Evolutionary conservation across 225 moss, liverwort and hornwort genomes (phyloP), one percentile per base, ranked within the genome.

Genomic region (Ulota crispa): DNA sequence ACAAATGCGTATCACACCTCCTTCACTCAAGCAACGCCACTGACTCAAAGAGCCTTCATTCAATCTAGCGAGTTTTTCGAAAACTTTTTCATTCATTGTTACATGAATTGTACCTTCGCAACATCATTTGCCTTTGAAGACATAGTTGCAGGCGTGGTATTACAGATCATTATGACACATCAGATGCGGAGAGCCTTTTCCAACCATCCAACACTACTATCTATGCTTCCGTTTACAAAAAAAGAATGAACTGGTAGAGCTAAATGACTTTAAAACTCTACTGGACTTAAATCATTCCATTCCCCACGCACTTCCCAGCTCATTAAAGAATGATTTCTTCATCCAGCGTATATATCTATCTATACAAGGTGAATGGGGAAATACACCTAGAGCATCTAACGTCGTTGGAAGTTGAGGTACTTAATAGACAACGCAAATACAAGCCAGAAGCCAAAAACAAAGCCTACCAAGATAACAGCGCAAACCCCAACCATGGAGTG

Each of bases 391-490:
- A 59, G 14, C 66, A 56, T 61, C 77, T 91, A 96, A 69, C 96
- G 93, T 64, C 85, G 89, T 78, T 97, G 95, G 83, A 97, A 97
- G 78, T 97, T 97, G 71, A 97, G 80, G 86, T 82, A 94, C 81
- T 95, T 97, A 20, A 97, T 94, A 64, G 93, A 90, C 45, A 92
- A 86, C 34, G 97, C 95, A 80, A 97, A 97, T 34, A 97, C 91
- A 11, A 91, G 79, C 83, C 91, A 95, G 76, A 97, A 97, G 73
- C 57, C 80, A 56, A 78, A 80, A 24, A 68, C 84, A 20, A 93
- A 91, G 11, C 87, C 85, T 42, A 94, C 15, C 73, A 95, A 81
- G 53, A 97, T 72, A 42, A 83, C 82, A 20, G 92, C 95, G 63
- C 93, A 95, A 82, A 89, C 89, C 50, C 91, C 92, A 53, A 97